Conservation (phyloP, 306 rosid genomes). For the Lablab purpureus region DNA sequence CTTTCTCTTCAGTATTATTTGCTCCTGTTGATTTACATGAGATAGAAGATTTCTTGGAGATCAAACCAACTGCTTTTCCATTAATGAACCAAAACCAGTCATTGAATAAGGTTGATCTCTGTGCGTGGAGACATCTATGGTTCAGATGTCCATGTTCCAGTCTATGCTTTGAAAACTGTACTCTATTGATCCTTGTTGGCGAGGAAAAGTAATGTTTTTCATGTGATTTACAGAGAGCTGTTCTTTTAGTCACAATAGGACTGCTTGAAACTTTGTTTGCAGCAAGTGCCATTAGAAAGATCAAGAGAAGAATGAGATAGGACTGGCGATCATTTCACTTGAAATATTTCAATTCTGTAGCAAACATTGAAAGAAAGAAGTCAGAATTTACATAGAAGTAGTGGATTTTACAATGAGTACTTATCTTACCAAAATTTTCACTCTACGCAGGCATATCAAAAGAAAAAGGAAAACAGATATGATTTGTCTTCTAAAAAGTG, state of each 20-base stretch:
- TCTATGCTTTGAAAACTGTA: constrained; percentile 54
- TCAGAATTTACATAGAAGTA: constrained; percentile 25
- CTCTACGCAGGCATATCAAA: constrained; percentile 17
- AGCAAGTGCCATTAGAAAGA: constrained; percentile 67
- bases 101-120: constrained; percentile 51
- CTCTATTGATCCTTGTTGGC: constrained; percentile 56
- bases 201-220: constrained; percentile 53
- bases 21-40: constrained; percentile 65
- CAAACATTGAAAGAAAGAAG: constrained; percentile 34
- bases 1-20: constrained; percentile 67
- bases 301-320: constrained; percentile 48
- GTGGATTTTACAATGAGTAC: constrained; percentile 6
- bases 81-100: constrained; percentile 46
- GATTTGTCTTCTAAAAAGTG: not conserved
- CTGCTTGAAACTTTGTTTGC: constrained; percentile 71
- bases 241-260: constrained; percentile 62
- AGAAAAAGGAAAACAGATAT: not conserved
- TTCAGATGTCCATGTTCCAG: constrained; percentile 53
- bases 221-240: constrained; percentile 54
- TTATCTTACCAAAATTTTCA: constrained; percentile 12
- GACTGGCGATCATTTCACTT: constrained; percentile 49
- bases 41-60: constrained; percentile 58
- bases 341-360: constrained; percentile 52
- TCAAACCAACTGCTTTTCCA: constrained; percentile 59
- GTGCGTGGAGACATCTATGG: constrained; percentile 45